A percentile compares a stretch with the other conserved stretches of the same genome.
Evolutionary conservation across 345 rosid genomes (phyloP).

Genomic region (Populus ilicifolia): DNA sequence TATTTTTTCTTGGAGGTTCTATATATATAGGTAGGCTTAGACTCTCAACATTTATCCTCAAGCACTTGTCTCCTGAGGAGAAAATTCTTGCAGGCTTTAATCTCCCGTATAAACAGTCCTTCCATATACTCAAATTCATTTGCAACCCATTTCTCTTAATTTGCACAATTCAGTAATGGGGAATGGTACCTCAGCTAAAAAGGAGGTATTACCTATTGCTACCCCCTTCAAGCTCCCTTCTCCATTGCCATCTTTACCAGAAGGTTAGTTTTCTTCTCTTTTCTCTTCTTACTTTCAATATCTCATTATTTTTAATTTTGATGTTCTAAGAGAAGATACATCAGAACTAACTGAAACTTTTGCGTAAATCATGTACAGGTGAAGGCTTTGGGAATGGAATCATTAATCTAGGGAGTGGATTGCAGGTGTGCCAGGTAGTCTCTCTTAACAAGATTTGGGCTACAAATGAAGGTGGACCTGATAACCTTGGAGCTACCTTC

Average conservation of each 20-base stretch:
- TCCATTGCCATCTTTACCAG: slow-evolving; percentile 51
- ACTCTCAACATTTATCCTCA: neutral
- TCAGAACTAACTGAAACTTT: neutral
- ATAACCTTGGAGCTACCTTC: slow-evolving; percentile 62
- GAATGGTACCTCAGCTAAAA: slow-evolving; percentile 8
- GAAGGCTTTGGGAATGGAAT: slow-evolving; percentile 51
- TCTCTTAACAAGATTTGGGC: slow-evolving; percentile 59
- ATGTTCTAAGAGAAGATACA: too few relatives aligned
- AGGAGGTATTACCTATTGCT: slow-evolving; percentile 42
- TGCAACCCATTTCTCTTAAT: neutral
- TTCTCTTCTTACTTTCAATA: neutral
- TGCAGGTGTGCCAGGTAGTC: slow-evolving; percentile 51
- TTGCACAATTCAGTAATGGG: neutral
- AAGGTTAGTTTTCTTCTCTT: slow-evolving; percentile 26
- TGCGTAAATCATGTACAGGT: neutral
- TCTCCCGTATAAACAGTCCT: neutral
- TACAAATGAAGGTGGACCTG: slow-evolving; percentile 56
- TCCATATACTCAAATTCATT: neutral
- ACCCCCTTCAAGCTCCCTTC: slow-evolving; percentile 58
- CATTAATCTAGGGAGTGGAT: slow-evolving; percentile 54
- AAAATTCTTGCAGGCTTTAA: neutral
- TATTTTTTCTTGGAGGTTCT: neutral
- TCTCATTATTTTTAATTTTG: neutral
- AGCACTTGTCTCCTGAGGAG: neutral
- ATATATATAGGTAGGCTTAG: neutral